A percentile compares a stretch with the other conserved stretches of the same genome.
Conservation (phyloP, 2,329 filamentous ascomycete species). For the Fusarium papillatum region DNA sequence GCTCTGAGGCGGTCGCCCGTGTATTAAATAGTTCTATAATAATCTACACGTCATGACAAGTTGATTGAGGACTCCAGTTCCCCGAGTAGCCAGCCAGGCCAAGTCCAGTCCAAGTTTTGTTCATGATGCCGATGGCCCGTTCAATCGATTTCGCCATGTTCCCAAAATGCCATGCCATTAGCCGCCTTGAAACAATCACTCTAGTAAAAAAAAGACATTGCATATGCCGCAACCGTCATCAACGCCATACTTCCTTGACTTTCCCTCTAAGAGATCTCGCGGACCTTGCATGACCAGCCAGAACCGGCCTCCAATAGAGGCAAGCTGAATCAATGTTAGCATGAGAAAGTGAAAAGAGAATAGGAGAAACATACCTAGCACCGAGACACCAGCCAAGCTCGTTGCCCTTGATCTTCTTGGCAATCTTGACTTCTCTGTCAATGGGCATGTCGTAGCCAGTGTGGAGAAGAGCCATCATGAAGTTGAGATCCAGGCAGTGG, state of each 20-base stretch:
- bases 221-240: conserved; percentile 35
- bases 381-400: conserved; percentile 98
- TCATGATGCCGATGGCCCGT: conserved; percentile 33
- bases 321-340: conserved; percentile 67
- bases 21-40: conserved; percentile 47
- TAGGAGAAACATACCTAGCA: conserved; percentile 74
- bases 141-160: conserved; percentile 35
- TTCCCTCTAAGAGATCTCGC: conserved; percentile 72
- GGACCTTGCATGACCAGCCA: conserved; percentile 92
- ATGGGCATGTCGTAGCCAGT: conserved; percentile 99
- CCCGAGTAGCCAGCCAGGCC: conserved; percentile 31
- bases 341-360: too few relatives aligned
- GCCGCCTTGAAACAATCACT: conserved; percentile 31
- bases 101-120: conserved; percentile 31
- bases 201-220: conserved; percentile 40
- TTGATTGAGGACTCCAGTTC: conserved; percentile 35
- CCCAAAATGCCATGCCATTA: conserved; percentile 43
- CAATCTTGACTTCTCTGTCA: conserved; percentile 95
- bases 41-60: conserved; percentile 40
- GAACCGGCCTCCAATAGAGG: conserved; percentile 85
- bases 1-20: conserved; percentile 42
- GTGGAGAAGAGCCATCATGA: conserved; percentile 93
- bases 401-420: conserved; percentile 98
- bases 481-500: conserved; percentile 95
- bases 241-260: conserved; percentile 40